phyloP scores from a whole-genome alignment of 1,284 basidiomycete species.

The Rhizoctonia solani region DNA sequence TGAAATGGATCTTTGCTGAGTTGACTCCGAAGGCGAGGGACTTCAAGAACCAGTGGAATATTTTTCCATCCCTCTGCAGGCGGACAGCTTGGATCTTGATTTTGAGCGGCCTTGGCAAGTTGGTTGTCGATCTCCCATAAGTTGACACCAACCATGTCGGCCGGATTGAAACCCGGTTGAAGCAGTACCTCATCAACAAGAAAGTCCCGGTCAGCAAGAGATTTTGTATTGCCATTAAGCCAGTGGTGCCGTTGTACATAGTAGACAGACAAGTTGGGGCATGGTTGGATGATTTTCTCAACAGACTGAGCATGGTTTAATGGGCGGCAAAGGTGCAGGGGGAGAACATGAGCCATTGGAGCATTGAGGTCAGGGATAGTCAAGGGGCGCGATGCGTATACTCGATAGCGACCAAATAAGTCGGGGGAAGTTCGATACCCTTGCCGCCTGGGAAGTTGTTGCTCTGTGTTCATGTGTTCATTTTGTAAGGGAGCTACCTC shows the following conservation, averaged over 20 bases:
- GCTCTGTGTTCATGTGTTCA: too few species aligned
- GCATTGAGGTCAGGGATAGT: too few species aligned
- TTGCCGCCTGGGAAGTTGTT: too few species aligned
- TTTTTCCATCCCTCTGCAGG: too few species aligned
- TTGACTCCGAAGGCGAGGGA: not conserved
- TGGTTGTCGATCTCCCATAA: not conserved
- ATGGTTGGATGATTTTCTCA: not conserved
- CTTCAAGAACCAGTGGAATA: not conserved
- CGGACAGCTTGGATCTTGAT: too few species aligned
- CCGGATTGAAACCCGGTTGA: not conserved
- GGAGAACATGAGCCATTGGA: too few species aligned
- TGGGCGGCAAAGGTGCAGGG: too few species aligned
- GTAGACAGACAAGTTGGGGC: constrained; percentile 12
- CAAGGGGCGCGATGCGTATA: too few species aligned
- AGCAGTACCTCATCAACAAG: not conserved
- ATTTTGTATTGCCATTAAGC: not conserved
- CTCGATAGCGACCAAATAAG: too few species aligned
- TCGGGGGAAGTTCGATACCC: too few species aligned
- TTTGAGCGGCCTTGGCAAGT: not conserved
- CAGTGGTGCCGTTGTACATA: constrained; percentile 3
- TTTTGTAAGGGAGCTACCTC: too few species aligned
- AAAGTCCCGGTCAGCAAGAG: not conserved
- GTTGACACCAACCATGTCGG: not conserved
- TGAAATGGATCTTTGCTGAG: not conserved
- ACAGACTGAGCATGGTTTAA: not conserved